A percentile compares a stretch with the other conserved stretches of the same genome.
These are phyloP conservation scores for Fusarium hainanense DNA, from an alignment of 2,329 filamentous ascomycete genomes.

Conservation along the genomic window DNA sequence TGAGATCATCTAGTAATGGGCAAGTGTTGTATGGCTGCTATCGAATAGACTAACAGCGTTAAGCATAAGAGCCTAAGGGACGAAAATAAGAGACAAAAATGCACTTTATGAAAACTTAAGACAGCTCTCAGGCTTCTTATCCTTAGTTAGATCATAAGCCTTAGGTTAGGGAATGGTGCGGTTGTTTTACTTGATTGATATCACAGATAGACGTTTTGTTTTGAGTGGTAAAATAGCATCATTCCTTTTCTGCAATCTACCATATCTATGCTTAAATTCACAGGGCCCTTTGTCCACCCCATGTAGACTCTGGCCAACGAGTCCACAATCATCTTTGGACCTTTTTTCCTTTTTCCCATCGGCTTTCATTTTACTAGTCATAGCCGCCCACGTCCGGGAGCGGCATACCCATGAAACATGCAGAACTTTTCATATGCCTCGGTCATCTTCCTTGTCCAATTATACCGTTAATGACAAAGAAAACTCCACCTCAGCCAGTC, in stretches of 20 bases:
- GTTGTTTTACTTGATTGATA: background rate
- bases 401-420: slow-evolving; percentile 48
- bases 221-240: slow-evolving; percentile 43
- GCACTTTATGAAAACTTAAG: too few relatives aligned
- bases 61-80: too few relatives aligned
- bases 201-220: background rate
- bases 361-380: slow-evolving; percentile 46
- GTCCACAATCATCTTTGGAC: slow-evolving; percentile 36
- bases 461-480: slow-evolving; percentile 48
- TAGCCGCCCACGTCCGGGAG: slow-evolving; percentile 40
- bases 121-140: too few relatives aligned
- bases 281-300: slow-evolving; percentile 42
- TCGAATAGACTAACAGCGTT: too few relatives aligned
- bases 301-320: slow-evolving; percentile 40
- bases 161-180: background rate
- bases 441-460: slow-evolving; percentile 49
- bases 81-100: too few relatives aligned
- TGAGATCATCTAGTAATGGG: too few relatives aligned
- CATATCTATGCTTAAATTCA: slow-evolving; percentile 53
- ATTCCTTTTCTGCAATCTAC: slow-evolving; percentile 53
- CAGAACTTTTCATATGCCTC: slow-evolving; percentile 53
- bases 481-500: slow-evolving; percentile 33
- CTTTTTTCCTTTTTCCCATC: slow-evolving; percentile 41
- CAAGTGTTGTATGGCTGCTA: too few relatives aligned
- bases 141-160: too few relatives aligned